phyloP scores from a whole-genome alignment of 2,329 filamentous ascomycete species.

The Verticillium albo-atrum region DNA sequence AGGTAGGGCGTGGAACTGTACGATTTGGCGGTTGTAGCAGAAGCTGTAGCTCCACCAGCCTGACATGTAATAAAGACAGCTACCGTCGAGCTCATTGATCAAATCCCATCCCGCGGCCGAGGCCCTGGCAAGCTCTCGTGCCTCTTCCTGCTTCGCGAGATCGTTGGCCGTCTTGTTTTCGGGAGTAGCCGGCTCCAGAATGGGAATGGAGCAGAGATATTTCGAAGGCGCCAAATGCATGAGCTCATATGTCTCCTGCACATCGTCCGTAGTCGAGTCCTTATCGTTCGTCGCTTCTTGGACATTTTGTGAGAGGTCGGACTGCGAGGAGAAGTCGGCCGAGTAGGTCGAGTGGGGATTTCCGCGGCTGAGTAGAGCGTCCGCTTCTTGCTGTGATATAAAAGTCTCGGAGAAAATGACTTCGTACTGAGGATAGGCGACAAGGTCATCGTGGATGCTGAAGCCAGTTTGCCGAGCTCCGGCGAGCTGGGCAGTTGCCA shows the following conservation, averaged over 20 bases:
- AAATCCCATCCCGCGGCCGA: slow-evolving; percentile 76
- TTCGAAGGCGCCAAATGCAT: slow-evolving; percentile 66
- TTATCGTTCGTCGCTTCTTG: slow-evolving; percentile 27
- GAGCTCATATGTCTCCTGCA: slow-evolving; percentile 59
- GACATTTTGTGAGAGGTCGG: slow-evolving; percentile 30
- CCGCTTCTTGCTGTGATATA: slow-evolving; percentile 67
- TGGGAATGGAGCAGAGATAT: slow-evolving; percentile 82
- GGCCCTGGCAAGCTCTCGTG: slow-evolving; percentile 73
- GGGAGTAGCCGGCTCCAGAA: slow-evolving; percentile 52
- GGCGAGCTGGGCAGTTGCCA: slow-evolving; percentile 40
- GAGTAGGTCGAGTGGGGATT: slow-evolving; percentile 31
- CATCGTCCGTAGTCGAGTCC: slow-evolving; percentile 18
- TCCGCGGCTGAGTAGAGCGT: slow-evolving; percentile 48
- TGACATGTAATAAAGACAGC: slow-evolving; percentile 75
- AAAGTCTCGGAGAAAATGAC: slow-evolving; percentile 70
- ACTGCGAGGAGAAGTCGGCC: slow-evolving; percentile 33
- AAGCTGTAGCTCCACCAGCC: slow-evolving; percentile 98
- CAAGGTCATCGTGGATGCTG: slow-evolving; percentile 82
- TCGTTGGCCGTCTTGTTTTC: slow-evolving; percentile 64
- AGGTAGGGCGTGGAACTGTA: slow-evolving; percentile 84
- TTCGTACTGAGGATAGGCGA: slow-evolving; percentile 88
- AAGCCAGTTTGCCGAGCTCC: slow-evolving; percentile 54
- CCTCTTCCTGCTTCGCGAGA: slow-evolving; percentile 67
- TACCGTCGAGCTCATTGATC: slow-evolving; percentile 69
- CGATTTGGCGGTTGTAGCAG: slow-evolving; percentile 82